Evolutionary conservation across 139 green algal genomes (phyloP).

Genomic region (Penium margaritaceum): DNA sequence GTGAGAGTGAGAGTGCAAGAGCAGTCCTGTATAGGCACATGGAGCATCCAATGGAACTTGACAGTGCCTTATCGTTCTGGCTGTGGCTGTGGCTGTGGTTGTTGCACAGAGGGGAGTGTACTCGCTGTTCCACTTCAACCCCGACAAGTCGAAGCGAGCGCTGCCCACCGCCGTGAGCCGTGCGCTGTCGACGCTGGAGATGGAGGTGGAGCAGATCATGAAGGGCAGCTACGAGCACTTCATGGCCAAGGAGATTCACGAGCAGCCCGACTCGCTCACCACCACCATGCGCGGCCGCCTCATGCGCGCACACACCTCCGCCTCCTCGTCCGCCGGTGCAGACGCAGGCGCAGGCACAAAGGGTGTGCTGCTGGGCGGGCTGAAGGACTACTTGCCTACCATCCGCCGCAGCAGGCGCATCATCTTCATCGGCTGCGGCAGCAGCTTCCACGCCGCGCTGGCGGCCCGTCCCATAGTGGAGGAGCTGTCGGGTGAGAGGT

Average conservation of each 20-base stretch:
- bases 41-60: no score
- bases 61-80: no score
- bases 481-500: slow-evolving; percentile 27
- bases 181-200: slow-evolving; percentile 74
- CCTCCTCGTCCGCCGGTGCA: not conserved
- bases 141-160: slow-evolving; percentile 30
- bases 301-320: slow-evolving; percentile 2
- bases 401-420: slow-evolving; percentile 73
- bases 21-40: not conserved
- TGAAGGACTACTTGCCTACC: slow-evolving; percentile 47
- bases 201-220: slow-evolving; percentile 95
- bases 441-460: slow-evolving; percentile 80
- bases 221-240: slow-evolving; percentile 92
- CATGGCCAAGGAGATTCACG: slow-evolving; percentile 85
- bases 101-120: slow-evolving; percentile 49
- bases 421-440: slow-evolving; percentile 89
- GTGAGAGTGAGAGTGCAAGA: not conserved
- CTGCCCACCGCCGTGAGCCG: slow-evolving; percentile 58
- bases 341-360: not conserved
- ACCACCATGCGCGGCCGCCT: slow-evolving; percentile 54
- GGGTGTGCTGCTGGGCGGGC: slow-evolving; percentile 38
- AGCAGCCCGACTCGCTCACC: slow-evolving; percentile 84
- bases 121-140: slow-evolving; percentile 45
- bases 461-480: slow-evolving; percentile 49
- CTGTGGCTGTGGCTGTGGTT: no score